A percentile compares a stretch with the other conserved stretches of the same genome.
phyloP scores from a whole-genome alignment of 2,329 filamentous ascomycete species.

The Atkinsonella texensis region DNA sequence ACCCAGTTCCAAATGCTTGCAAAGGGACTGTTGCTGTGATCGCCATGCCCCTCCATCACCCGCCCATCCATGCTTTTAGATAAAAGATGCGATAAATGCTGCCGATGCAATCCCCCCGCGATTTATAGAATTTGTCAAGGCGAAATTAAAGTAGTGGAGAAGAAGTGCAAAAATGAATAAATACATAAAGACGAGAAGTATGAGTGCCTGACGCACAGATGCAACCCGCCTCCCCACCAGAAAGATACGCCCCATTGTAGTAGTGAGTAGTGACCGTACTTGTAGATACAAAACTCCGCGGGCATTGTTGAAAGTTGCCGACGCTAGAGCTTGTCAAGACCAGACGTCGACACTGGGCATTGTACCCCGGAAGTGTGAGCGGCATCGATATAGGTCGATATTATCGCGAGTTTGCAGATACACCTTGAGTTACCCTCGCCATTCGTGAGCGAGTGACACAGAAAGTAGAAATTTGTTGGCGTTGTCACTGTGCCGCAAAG shows the following conservation, averaged over 20 bases:
- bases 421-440: not conserved
- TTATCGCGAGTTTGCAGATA: not conserved
- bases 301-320: slow-evolving; percentile 1
- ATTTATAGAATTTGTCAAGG: not conserved
- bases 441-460: too few relatives aligned
- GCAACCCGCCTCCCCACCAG: not conserved
- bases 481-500: too few relatives aligned
- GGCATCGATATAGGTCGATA: not conserved
- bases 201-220: not conserved
- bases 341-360: not conserved
- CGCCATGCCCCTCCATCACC: not conserved
- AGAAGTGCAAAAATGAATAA: not conserved
- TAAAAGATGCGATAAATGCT: slow-evolving; percentile 3
- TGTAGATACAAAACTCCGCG: not conserved
- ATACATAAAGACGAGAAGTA: not conserved
- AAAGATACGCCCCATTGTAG: not conserved
- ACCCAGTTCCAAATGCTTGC: not conserved
- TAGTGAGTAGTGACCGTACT: not conserved
- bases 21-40: not conserved
- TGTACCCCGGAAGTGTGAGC: not conserved
- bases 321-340: not conserved
- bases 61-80: not conserved
- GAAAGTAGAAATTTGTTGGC: too few relatives aligned
- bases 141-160: slow-evolving; percentile 1
- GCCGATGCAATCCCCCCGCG: not conserved